Conservation (phyloP, 1,139 yeast species). For the Kodamaea ohmeri region DNA sequence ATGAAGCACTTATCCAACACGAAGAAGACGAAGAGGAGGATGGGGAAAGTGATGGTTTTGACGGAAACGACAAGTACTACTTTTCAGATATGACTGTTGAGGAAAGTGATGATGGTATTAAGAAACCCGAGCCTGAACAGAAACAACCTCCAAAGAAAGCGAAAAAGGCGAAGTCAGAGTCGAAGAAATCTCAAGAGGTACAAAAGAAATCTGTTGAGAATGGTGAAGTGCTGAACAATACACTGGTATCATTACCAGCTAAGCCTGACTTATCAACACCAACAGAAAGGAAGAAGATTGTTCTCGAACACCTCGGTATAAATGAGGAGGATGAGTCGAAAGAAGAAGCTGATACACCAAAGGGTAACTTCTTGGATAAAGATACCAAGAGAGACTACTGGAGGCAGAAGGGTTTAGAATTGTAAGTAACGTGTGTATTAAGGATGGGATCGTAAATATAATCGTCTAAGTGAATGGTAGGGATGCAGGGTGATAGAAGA, state of each 20-base stretch:
- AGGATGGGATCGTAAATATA: conserved; percentile 1
- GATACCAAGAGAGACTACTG: conserved; percentile 41
- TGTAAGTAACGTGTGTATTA: conserved; percentile 14
- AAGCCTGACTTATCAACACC: not conserved
- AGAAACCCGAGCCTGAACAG: not conserved
- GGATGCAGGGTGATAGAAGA: too few species aligned
- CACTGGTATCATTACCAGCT: not conserved
- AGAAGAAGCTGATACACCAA: conserved; percentile 14
- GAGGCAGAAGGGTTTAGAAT: conserved; percentile 45
- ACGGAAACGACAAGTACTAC: conserved; percentile 40
- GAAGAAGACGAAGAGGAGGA: conserved; percentile 18
- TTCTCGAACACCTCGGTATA: conserved; percentile 29
- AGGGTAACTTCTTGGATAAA: conserved; percentile 29
- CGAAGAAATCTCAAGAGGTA: conserved; percentile 9
- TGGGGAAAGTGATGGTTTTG: conserved; percentile 31
- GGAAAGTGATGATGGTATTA: conserved; percentile 34
- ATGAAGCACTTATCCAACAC: conserved; percentile 52
- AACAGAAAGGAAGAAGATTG: conserved; percentile 11
- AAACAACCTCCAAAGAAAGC: conserved; percentile 4
- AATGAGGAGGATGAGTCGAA: conserved; percentile 18
- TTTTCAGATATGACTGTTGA: conserved; percentile 45
- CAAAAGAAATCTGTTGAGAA: conserved; percentile 1
- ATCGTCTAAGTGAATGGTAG: too few species aligned
- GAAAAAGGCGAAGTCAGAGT: conserved; percentile 13
- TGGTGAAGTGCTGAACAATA: not conserved